Percentiles rank a stretch among this genome's conserved stretches.
Evolutionary conservation across 495 filamentous ascomycete genomes (phyloP).

Genomic region (Talaromyces adpressus): DNA sequence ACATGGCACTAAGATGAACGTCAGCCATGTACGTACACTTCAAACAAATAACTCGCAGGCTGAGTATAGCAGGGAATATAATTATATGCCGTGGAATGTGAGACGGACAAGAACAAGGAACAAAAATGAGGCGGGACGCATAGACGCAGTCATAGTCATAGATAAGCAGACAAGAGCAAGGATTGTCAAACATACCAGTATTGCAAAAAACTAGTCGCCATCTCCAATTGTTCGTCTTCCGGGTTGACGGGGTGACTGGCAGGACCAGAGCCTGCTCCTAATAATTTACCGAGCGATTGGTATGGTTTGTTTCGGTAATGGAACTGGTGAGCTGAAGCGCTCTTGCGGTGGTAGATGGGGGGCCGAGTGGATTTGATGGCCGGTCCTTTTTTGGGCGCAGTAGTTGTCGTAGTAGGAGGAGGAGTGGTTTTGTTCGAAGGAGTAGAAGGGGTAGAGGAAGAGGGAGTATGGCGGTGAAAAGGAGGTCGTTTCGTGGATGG

Average conservation of each 20-base stretch:
- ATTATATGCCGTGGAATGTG: conserved; percentile 5
- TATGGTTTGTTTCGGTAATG: conserved; percentile 20
- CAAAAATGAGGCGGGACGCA: conserved; percentile 11
- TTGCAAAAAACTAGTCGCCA: conserved; percentile 58
- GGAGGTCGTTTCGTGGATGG: conserved; percentile 8
- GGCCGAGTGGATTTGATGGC: conserved; percentile 2
- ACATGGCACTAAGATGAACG: conserved; percentile 44
- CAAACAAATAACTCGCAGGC: conserved; percentile 3
- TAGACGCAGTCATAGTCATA: neutral
- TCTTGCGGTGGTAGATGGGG: conserved; percentile 4
- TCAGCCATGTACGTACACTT: conserved; percentile 6
- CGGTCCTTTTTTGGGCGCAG: neutral
- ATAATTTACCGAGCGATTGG: conserved; percentile 1
- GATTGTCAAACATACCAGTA: conserved; percentile 48
- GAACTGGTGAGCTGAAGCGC: conserved; percentile 25
- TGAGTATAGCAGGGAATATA: neutral
- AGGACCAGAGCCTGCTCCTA: conserved; percentile 25
- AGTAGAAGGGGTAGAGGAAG: neutral
- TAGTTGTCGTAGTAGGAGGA: neutral
- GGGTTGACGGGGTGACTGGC: conserved; percentile 15
- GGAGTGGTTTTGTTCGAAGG: neutral
- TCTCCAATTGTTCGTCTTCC: conserved; percentile 42
- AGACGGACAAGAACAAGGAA: conserved; percentile 10
- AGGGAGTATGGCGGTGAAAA: neutral
- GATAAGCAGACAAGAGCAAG: conserved; percentile 7